Percentiles rank a stretch among this genome's conserved stretches.
Conservation (phyloP, 129 eudicot species). For the Oenanthe sinensis region DNA sequence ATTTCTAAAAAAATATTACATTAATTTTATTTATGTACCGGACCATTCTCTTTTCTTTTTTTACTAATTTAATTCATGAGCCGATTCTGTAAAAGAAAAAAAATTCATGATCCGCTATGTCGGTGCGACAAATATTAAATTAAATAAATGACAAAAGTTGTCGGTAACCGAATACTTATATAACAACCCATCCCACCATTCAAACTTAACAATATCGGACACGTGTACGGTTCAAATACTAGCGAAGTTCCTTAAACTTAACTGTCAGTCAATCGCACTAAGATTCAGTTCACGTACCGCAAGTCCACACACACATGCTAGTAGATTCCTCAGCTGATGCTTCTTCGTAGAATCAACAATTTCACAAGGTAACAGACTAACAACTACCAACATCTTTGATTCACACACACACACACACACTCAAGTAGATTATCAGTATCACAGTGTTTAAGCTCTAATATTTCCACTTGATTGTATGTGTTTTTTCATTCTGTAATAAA, state of each 20-base stretch:
- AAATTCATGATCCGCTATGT: neutral
- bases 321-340: neutral
- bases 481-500: neutral
- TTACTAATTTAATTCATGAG: too few species aligned
- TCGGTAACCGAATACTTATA: neutral
- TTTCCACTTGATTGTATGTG: neutral
- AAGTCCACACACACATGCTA: neutral
- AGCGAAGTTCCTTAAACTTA: neutral
- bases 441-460: neutral
- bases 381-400: neutral
- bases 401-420: too few species aligned
- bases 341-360: neutral
- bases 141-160: neutral
- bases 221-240: neutral
- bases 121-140: neutral
- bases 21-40: too few species aligned
- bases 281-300: neutral
- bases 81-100: too few species aligned
- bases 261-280: neutral
- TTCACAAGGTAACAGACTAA: neutral
- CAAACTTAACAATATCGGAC: neutral
- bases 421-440: too few species aligned
- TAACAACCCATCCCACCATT: neutral
- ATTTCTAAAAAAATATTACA: too few species aligned
- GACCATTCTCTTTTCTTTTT: too few species aligned